A percentile compares a stretch with the other conserved stretches of the same genome.
Evolutionary conservation across 2,329 filamentous ascomycete species (phyloP).

Genomic region (Trichoderma sp.): DNA sequence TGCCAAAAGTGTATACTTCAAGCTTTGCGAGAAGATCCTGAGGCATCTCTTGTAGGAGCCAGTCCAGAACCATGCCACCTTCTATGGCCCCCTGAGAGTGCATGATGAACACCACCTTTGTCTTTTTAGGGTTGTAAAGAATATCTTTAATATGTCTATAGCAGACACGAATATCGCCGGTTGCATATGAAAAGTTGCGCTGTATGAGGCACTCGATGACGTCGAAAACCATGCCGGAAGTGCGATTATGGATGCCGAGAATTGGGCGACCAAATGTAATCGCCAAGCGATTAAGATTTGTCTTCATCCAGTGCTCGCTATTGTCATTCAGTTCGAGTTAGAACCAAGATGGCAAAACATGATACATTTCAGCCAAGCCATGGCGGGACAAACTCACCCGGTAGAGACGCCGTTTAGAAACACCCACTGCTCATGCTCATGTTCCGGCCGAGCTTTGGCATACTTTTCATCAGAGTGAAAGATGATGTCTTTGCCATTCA

Average conservation of each 20-base stretch:
- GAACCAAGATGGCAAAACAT: background rate
- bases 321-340: background rate
- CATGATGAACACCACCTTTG: conserved; percentile 71
- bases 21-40: conserved; percentile 66
- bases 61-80: conserved; percentile 71
- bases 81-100: conserved; percentile 80
- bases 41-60: conserved; percentile 71
- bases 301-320: conserved; percentile 66
- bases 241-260: conserved; percentile 74
- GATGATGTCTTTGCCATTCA: conserved; percentile 54
- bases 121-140: conserved; percentile 61
- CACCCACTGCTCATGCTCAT: conserved; percentile 72
- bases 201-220: conserved; percentile 77
- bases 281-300: conserved; percentile 70
- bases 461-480: conserved; percentile 58
- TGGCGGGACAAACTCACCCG: conserved; percentile 48
- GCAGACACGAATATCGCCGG: conserved; percentile 64
- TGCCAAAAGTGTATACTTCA: conserved; percentile 78
- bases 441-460: conserved; percentile 50
- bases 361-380: background rate
- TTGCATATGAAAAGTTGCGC: conserved; percentile 72
- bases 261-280: conserved; percentile 71
- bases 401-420: conserved; percentile 74
- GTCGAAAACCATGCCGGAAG: conserved; percentile 74
- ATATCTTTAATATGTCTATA: conserved; percentile 63